Evolutionary conservation across 2,329 filamentous ascomycete genomes (phyloP).

Genomic region (Ceratocystis ficicola): DNA sequence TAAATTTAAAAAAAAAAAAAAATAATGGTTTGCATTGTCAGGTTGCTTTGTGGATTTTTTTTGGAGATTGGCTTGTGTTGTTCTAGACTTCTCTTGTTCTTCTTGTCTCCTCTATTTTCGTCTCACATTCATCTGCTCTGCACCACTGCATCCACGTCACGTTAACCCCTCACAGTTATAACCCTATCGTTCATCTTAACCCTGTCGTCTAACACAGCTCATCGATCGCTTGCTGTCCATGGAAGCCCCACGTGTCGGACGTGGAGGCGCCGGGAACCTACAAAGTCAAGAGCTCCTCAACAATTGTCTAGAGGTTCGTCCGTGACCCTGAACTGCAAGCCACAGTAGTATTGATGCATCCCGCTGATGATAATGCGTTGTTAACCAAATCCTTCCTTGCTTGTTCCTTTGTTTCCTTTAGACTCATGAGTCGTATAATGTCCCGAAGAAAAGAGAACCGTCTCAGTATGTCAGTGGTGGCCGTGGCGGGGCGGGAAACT

Average conservation of each 20-base stretch:
- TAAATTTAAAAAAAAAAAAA: too few relatives aligned
- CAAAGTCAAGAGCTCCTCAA: constrained; percentile 32
- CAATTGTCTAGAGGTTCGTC: constrained; percentile 31
- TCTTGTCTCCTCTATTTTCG: too few relatives aligned
- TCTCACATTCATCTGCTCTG: not conserved
- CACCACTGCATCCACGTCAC: too few relatives aligned
- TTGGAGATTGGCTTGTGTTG: too few relatives aligned
- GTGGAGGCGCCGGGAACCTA: constrained; percentile 54
- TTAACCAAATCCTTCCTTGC: not conserved
- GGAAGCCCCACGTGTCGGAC: constrained; percentile 30
- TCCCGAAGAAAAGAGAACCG: constrained; percentile 29
- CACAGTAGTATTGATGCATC: not conserved
- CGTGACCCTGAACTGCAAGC: not conserved
- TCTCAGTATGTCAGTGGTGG: constrained; percentile 35
- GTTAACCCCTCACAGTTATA: not conserved
- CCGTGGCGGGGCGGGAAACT: constrained; percentile 53
- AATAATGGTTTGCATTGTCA: too few relatives aligned
- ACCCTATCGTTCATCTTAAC: not conserved
- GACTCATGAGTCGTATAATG: constrained; percentile 22
- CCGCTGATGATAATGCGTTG: not conserved
- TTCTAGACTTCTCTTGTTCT: too few relatives aligned
- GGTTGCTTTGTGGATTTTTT: not conserved
- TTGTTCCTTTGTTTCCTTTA: not conserved
- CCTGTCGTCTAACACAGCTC: not conserved
- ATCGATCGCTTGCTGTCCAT: not conserved